Evolutionary conservation across 176 grass and related monocot species (phyloP), one percentile per base, ranked within the genome.

Genomic region (Dactylis glomerata): DNA sequence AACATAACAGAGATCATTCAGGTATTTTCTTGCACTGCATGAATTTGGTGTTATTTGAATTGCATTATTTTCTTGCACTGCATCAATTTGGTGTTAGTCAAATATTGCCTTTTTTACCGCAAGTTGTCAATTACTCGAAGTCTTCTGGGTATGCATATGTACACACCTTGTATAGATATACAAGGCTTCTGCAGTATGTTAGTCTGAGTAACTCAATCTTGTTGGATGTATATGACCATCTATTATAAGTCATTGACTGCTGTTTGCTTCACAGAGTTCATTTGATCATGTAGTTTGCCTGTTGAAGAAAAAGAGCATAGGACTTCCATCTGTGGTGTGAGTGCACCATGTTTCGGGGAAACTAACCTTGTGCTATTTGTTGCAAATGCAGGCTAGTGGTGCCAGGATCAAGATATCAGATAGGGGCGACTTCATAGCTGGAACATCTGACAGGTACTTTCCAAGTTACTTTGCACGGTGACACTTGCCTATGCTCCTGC

Each of bases 381-480:
- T 69, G 13, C 0, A 8, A 42, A 44, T 92, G 67, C 88, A 99
- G 96, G 81, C 92, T 85, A 99, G 96, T 79, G 90, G 96, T 57
- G 91, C 96, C 77, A 96, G 96, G 90, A 99, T 99, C 78, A 99
- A 96, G 87, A 99, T 99, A 92, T 99, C 96, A 74, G 96, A 99
- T 96, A 92, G 96, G 90, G 96, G 96, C 15, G 96, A 99, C 86
- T 99, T 96, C 84, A 87, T 99, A 8, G 49, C 83, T 54, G 96
- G 93, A 20, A 99, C 96, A 68, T 87, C 93, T 40, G 88, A 99
- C 63, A 98, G 96, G 96, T 99, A 90, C 1, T 22, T 55, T 15
- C 9, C 13, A 46, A 16, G 20, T 3, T 36, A 16, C 54, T 23
- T 12, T 27, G 46, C 52, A 54, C 51, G 4, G 47, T 50, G 16